These are phyloP conservation scores for Hanseniaspora nectarophila DNA, from an alignment of 805 yeast genomes.

Conservation along the genomic window DNA sequence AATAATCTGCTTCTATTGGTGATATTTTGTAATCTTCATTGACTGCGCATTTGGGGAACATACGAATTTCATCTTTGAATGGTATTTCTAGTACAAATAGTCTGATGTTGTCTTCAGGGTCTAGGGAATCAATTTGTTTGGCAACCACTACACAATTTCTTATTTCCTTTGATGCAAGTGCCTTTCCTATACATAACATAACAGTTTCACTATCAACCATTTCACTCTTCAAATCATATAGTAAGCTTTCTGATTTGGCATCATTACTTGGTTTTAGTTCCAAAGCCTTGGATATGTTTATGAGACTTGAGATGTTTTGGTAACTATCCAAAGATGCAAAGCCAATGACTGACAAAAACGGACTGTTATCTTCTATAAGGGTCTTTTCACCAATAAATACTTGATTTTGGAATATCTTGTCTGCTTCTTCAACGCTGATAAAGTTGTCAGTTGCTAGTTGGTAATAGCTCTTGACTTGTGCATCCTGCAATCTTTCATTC, in stretches of 20 bases:
- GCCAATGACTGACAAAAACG: not conserved
- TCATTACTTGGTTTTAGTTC: not conserved
- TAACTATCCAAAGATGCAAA: not conserved
- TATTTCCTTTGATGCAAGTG: not conserved
- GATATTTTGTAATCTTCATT: conserved; percentile 8
- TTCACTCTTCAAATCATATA: not conserved
- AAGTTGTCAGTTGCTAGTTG: not conserved
- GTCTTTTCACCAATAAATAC: not conserved
- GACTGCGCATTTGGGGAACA: conserved; percentile 1
- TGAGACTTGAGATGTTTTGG: not conserved
- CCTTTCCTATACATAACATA: not conserved
- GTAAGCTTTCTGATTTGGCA: not conserved
- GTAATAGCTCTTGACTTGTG: not conserved
- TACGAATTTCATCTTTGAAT: conserved; percentile 8
- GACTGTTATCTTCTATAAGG: not conserved
- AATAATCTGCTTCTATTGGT: not conserved
- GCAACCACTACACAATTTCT: conserved; percentile 5
- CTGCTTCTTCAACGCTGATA: not conserved
- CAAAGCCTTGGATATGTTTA: not conserved
- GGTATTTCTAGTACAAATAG: not conserved
- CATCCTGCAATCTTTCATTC: not conserved
- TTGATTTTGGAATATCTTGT: not conserved
- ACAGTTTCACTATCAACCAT: not conserved
- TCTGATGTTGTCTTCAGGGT: not conserved
- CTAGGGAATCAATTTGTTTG: not conserved